Conservation (phyloP, 2,329 filamentous ascomycete genomes). For the Berkeleyomyces basicola region DNA sequence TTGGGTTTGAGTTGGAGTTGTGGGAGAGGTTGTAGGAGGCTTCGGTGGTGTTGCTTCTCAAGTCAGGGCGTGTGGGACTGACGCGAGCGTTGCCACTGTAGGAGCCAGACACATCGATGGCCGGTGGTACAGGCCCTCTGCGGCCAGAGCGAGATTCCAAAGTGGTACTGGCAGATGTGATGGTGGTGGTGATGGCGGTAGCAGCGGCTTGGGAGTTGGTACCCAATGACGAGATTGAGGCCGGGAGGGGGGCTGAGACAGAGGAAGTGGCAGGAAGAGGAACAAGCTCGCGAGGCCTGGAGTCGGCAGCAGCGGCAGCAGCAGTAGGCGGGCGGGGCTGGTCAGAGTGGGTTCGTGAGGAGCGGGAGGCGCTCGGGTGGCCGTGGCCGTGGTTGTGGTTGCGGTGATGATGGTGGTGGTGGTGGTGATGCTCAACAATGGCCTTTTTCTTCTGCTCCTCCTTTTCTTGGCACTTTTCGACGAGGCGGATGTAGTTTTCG, state of each 20-base stretch:
- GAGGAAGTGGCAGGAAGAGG: background rate
- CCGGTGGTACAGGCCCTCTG: background rate
- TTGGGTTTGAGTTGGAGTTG: background rate
- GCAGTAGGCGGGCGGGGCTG: background rate
- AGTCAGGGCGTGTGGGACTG: background rate
- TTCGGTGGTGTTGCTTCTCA: background rate
- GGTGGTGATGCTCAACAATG: conserved; percentile 24
- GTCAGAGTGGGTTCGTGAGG: conserved; percentile 16
- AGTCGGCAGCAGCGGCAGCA: background rate
- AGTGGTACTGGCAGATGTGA: background rate
- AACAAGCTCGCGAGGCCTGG: background rate
- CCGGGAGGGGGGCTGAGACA: background rate
- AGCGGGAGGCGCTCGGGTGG: conserved; percentile 25
- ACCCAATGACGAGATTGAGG: too few species aligned
- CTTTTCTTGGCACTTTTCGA: conserved; percentile 80
- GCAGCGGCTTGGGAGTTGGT: background rate
- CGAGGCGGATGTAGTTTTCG: conserved; percentile 94
- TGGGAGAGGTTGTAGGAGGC: background rate
- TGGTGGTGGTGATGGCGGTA: background rate
- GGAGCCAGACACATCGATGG: conserved; percentile 31
- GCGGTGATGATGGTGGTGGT: conserved; percentile 3
- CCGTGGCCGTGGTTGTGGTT: conserved; percentile 22
- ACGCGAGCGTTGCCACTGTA: conserved; percentile 21
- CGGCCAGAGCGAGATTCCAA: background rate
- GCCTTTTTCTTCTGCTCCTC: conserved; percentile 34